Conservation (phyloP, 2,329 filamentous ascomycete species). For the Rhexocercosporidium sp. region DNA sequence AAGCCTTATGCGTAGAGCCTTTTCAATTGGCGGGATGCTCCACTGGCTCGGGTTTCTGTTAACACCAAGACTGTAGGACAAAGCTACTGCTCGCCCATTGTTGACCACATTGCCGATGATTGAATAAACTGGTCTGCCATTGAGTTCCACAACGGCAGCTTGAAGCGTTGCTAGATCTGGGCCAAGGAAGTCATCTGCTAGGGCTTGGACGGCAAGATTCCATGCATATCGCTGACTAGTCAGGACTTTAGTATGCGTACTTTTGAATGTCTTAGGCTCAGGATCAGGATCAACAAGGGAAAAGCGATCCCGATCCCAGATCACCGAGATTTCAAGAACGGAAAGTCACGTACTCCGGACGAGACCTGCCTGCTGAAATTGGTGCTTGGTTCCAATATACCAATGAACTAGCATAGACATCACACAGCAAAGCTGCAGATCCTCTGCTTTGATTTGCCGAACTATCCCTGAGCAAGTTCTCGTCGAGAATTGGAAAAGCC, state of each 20-base stretch:
- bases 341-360: too few relatives aligned
- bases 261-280: too few relatives aligned
- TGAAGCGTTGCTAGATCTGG: constrained; percentile 64
- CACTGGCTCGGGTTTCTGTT: constrained; percentile 58
- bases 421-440: constrained; percentile 60
- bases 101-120: constrained; percentile 61
- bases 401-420: constrained; percentile 62
- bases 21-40: constrained; percentile 57
- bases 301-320: too few relatives aligned
- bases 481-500: constrained; percentile 67
- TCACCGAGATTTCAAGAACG: too few relatives aligned
- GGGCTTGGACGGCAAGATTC: constrained; percentile 64
- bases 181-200: constrained; percentile 63
- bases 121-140: constrained; percentile 63
- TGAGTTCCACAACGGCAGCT: constrained; percentile 62
- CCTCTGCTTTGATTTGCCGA: constrained; percentile 50
- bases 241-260: too few relatives aligned
- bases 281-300: too few relatives aligned
- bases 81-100: constrained; percentile 55
- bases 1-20: constrained; percentile 55
- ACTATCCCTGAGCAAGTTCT: constrained; percentile 56
- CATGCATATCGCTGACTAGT: constrained; percentile 64
- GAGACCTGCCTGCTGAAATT: constrained; percentile 50
- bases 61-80: constrained; percentile 59
- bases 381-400: constrained; percentile 60